Conservation (phyloP, 75 land plant genomes). For the Cryptomeria japonica region DNA sequence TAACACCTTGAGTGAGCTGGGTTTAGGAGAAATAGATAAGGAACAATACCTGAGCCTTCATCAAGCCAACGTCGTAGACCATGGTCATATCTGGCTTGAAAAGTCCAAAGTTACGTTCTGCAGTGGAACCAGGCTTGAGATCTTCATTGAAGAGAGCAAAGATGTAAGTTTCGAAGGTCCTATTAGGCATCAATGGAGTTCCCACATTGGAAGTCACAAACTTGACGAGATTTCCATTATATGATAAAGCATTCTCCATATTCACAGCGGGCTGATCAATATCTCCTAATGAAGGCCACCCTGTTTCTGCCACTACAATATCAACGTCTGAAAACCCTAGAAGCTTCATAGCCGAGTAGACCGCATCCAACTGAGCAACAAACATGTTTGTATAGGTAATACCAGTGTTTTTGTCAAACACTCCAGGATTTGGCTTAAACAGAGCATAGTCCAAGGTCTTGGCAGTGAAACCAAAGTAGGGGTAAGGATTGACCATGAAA, state of each 20-base stretch:
- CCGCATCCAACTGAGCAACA: conserved; percentile 47
- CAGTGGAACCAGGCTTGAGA: conserved; percentile 53
- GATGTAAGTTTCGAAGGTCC: conserved; percentile 42
- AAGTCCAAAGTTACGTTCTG: conserved; percentile 69
- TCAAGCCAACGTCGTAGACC: conserved; percentile 35
- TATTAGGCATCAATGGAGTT: conserved; percentile 56
- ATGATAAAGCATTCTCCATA: conserved; percentile 41
- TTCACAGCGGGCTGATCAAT: conserved; percentile 24
- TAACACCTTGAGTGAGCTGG: background rate
- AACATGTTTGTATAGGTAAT: conserved; percentile 36
- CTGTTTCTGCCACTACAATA: conserved; percentile 48
- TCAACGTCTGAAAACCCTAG: conserved; percentile 29
- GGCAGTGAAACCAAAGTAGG: conserved; percentile 24
- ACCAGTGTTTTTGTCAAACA: conserved; percentile 24
- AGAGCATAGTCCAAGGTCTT: conserved; percentile 33
- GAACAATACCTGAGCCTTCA: conserved; percentile 1
- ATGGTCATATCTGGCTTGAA: conserved; percentile 41
- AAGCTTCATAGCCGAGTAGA: conserved; percentile 51
- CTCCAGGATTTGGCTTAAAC: conserved; percentile 24
- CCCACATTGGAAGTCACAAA: conserved; percentile 37
- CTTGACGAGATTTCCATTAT: conserved; percentile 39
- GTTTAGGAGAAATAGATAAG: no score
- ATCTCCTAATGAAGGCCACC: conserved; percentile 56
- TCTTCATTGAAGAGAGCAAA: conserved; percentile 83
- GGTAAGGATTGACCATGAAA: conserved; percentile 45